These are phyloP conservation scores for Fusarium sp. DNA, from an alignment of 2,329 filamentous ascomycete genomes.

Conservation along the genomic window DNA sequence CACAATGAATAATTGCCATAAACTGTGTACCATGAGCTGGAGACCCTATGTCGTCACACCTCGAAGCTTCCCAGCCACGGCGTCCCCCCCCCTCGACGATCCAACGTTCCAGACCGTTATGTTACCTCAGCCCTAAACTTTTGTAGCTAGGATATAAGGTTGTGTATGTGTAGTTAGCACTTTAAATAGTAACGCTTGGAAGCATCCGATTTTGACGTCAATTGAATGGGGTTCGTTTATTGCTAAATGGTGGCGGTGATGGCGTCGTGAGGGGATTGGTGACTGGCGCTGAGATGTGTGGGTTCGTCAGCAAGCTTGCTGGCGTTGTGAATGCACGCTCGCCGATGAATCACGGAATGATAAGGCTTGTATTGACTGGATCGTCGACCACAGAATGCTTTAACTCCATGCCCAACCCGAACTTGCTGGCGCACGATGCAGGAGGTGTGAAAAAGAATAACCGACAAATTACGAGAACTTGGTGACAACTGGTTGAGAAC, in stretches of 20 bases:
- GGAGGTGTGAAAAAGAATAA: neutral
- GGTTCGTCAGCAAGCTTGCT: neutral
- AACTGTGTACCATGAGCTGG: neutral
- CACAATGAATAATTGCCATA: neutral
- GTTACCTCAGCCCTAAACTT: constrained; percentile 6
- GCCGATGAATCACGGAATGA: neutral
- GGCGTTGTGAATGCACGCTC: neutral
- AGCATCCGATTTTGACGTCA: neutral
- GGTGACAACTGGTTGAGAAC: neutral
- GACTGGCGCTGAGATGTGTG: neutral
- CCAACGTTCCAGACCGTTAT: neutral
- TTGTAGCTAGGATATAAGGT: neutral
- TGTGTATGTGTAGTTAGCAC: too few relatives aligned
- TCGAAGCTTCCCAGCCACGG: neutral
- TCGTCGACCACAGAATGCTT: too few relatives aligned
- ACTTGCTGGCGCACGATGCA: accelerated
- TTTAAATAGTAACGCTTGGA: neutral
- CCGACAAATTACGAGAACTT: neutral
- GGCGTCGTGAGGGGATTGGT: neutral
- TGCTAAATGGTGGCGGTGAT: neutral
- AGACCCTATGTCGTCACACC: neutral
- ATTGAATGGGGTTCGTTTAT: neutral
- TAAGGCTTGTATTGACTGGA: accelerated
- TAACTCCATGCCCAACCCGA: neutral
- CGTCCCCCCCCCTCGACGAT: neutral